Evolutionary conservation across 768 basidiomycete species (phyloP), one percentile per base, ranked within the genome.

Genomic region (Rhizopogon vinicolor): DNA sequence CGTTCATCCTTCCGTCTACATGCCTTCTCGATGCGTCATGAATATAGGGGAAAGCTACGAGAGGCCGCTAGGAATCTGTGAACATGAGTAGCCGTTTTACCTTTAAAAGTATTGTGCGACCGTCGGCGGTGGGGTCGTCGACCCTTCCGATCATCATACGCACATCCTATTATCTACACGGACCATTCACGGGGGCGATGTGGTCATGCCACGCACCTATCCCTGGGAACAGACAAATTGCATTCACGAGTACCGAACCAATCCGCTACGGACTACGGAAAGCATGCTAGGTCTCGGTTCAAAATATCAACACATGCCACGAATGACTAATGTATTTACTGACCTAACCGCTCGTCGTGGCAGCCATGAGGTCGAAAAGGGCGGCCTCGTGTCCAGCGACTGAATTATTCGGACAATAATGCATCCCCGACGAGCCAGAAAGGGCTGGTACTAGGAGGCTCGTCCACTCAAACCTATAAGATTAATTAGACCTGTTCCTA

Each of bases 1-100:
- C 75, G 65, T 73, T 74, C 65, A 66, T 62, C 49, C 59, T 42
- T 60, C 61, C 66, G 57, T 66, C 56, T 56, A 63, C 67, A 63
- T 63, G 35, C 10, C 9, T 37, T 37, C 10, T 37, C 5, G 35
- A 37, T 37, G 61, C 49, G 55, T 66, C 58, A 59, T 45, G 50
- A 61, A 49, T 51, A 31, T 22, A 51, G 29, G 22, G 33, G 52
- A 53, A 28, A 29, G 19, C 9, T 13, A 48, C 39, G 51, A 35
- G 54, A 55, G 44, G 39, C 49, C 49, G 49, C 54, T 33, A 35
- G 49, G 28, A 14, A 19, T 31, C 13, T 40, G 45, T 33, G 41
- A 37, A 22, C 7, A 33, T 13, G 22, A 46, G 54, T n/a, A 9
- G 49, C 41, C 55, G 55, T 54, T 60, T 59, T 60, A 40, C 51